These are phyloP conservation scores for Wickerhamiella australiensis DNA, from an alignment of 805 yeast species.

Conservation along the genomic window DNA sequence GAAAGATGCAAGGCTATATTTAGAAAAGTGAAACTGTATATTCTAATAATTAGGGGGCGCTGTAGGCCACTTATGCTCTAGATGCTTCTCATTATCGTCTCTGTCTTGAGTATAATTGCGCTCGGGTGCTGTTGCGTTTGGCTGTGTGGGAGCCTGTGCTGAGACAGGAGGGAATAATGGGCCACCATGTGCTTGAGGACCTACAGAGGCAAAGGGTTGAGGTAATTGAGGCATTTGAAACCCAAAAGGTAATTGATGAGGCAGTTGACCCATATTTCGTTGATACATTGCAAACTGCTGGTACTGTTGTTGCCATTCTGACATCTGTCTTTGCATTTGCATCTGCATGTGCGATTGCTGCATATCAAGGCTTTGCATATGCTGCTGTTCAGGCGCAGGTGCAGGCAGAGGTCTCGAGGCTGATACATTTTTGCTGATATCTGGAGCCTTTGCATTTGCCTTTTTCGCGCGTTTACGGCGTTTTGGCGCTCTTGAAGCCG, in stretches of 20 bases:
- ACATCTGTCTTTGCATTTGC: constrained; percentile 4
- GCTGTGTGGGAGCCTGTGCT: neutral
- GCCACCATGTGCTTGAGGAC: neutral
- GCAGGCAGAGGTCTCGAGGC: neutral
- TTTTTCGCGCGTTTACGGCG: constrained; percentile 44
- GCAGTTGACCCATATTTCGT: constrained; percentile 3
- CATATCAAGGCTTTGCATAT: constrained; percentile 6
- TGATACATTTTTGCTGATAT: neutral
- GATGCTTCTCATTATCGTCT: neutral
- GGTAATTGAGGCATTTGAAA: neutral
- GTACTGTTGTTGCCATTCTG: constrained; percentile 7
- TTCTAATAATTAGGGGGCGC: constrained; percentile 1
- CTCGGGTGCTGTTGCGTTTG: neutral
- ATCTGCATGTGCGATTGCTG: constrained; percentile 3
- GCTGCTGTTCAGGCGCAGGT: neutral
- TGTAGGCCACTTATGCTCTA: constrained; percentile 2
- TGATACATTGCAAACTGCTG: constrained; percentile 7
- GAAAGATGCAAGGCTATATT: constrained; percentile 5
- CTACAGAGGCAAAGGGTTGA: neutral
- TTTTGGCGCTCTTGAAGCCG: constrained; percentile 49
- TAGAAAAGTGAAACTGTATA: neutral
- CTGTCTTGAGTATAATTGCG: neutral
- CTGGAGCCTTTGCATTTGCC: constrained; percentile 12
- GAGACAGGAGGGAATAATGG: neutral
- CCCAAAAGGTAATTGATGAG: neutral